phyloP scores from a whole-genome alignment of 2,329 filamentous ascomycete species.

The Fusarium sp. region DNA sequence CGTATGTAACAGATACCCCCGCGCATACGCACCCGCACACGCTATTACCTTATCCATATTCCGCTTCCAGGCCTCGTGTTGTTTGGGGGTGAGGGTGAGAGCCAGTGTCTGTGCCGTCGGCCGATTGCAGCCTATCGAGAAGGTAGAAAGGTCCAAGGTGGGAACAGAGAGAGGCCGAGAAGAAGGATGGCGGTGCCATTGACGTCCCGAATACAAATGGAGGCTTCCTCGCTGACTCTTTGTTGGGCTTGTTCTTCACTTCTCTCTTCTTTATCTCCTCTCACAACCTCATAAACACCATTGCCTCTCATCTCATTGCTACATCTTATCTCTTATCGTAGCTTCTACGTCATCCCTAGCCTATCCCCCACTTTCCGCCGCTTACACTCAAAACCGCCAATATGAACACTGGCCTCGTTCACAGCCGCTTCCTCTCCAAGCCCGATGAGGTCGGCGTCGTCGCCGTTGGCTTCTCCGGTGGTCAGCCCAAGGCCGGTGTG shows the following conservation, averaged over 20 bases:
- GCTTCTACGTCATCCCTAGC: constrained; percentile 44
- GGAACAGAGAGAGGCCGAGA: constrained; percentile 22
- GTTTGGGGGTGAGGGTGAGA: neutral
- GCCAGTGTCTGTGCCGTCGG: constrained; percentile 38
- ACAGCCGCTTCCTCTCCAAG: constrained; percentile 82
- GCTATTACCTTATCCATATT: constrained; percentile 47
- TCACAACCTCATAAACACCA: neutral
- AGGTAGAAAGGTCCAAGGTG: constrained; percentile 4
- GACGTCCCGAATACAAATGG: constrained; percentile 43
- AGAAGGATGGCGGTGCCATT: constrained; percentile 32
- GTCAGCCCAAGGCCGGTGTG: constrained; percentile 90
- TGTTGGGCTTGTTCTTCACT: neutral
- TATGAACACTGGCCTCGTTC: constrained; percentile 68
- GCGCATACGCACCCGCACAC: constrained; percentile 43
- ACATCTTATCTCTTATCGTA: constrained; percentile 32
- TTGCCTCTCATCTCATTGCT: constrained; percentile 3
- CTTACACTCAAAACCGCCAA: constrained; percentile 40
- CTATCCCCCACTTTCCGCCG: constrained; percentile 37
- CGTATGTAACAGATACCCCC: constrained; percentile 35
- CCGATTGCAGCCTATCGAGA: constrained; percentile 47
- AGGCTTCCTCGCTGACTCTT: constrained; percentile 18
- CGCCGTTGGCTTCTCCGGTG: constrained; percentile 95
- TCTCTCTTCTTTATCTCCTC: constrained; percentile 8
- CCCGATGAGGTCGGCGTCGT: constrained; percentile 89
- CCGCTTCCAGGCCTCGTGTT: constrained; percentile 29